Conservation (phyloP, 1,284 basidiomycete species). For the Cerioporus squamosus region DNA sequence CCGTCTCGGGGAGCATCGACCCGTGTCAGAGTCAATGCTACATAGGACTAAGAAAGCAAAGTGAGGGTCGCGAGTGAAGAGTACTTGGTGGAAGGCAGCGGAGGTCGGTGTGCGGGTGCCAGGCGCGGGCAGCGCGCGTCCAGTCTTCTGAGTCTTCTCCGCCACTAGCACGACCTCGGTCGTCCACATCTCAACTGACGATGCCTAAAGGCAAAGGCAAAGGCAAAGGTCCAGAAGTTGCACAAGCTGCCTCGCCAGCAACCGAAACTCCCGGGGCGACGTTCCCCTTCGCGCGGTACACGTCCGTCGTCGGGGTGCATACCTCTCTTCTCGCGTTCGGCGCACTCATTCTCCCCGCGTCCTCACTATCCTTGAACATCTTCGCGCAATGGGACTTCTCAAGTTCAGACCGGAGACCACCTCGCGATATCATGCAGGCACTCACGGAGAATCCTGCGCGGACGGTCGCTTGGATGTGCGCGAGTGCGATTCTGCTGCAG, state of each 20-base stretch:
- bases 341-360: conserved; percentile 69
- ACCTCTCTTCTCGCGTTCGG: conserved; percentile 68
- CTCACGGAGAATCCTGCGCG: conserved; percentile 66
- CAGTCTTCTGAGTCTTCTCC: background rate
- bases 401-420: conserved; percentile 46
- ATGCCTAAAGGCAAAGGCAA: conserved; percentile 28
- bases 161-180: background rate
- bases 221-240: background rate
- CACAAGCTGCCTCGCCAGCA: background rate
- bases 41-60: background rate
- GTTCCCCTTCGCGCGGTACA: conserved; percentile 60
- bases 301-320: conserved; percentile 76
- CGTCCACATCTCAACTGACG: background rate
- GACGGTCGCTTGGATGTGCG: conserved; percentile 65
- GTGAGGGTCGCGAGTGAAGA: background rate
- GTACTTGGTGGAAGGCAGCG: background rate
- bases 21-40: background rate
- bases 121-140: background rate
- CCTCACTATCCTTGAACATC: conserved; percentile 37
- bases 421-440: conserved; percentile 61
- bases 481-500: conserved; percentile 62
- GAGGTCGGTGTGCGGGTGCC: background rate
- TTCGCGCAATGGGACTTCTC: conserved; percentile 36
- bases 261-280: conserved; percentile 8
- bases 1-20: too few relatives aligned